A percentile compares a stretch with the other conserved stretches of the same genome.
Conservation (phyloP, 306 rosid genomes). For the barrel medic (Medicago truncatula) region MtrunA17r5.0-ANR NC_053043.1:12115501-12116000, state of each 20-base stretch:
- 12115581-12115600: too few species aligned
- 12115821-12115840: neutral
- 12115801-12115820: neutral
- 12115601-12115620: too few species aligned
- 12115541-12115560: too few species aligned
- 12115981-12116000: neutral
- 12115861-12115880: constrained; percentile 1
- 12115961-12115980: neutral
- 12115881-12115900: neutral
- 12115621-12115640: too few species aligned
- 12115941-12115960: neutral
- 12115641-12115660: too few species aligned
- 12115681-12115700: constrained; percentile 56
- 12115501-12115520: too few species aligned
- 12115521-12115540: too few species aligned
- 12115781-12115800: neutral
- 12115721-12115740: constrained; percentile 55
- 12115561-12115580: too few species aligned
- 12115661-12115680: neutral
- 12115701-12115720: constrained; percentile 61
- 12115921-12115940: neutral
- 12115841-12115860: neutral
- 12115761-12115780: neutral
- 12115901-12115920: neutral
- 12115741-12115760: constrained; percentile 69